These are phyloP conservation scores for Aspergillus sp. DNA, from an alignment of 2,329 filamentous ascomycete species.

Conservation along the genomic window DNA sequence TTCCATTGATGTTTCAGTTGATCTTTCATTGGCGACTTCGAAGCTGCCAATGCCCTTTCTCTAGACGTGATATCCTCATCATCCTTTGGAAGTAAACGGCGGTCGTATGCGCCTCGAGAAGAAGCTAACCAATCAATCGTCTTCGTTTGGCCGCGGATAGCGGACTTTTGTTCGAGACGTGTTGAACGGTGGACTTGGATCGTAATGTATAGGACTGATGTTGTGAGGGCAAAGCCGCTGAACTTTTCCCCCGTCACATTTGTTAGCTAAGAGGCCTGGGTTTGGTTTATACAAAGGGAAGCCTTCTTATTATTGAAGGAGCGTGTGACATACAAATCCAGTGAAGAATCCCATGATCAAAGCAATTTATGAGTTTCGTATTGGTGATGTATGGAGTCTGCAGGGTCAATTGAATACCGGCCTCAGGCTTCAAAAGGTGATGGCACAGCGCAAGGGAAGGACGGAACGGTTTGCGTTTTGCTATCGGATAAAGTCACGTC, in stretches of 20 bases:
- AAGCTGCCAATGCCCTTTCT: neutral
- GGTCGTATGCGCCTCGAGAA: constrained; percentile 36
- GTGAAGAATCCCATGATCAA: constrained; percentile 22
- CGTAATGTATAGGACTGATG: constrained; percentile 70
- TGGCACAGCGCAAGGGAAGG: neutral
- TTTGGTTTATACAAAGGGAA: neutral
- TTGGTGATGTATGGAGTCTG: neutral
- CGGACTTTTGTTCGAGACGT: constrained; percentile 51
- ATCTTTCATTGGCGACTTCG: constrained; percentile 57
- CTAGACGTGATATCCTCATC: neutral
- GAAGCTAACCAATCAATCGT: constrained; percentile 42
- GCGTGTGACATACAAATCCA: constrained; percentile 64
- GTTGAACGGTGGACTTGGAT: constrained; percentile 69
- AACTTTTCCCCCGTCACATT: constrained; percentile 43
- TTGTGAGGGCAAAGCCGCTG: constrained; percentile 73
- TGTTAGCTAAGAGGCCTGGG: constrained; percentile 5
- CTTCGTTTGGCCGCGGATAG: constrained; percentile 47
- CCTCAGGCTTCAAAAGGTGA: neutral
- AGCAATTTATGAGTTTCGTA: neutral
- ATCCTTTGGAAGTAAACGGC: constrained; percentile 24
- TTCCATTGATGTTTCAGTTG: constrained; percentile 78
- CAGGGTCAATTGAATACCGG: neutral
- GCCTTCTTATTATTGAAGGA: neutral
- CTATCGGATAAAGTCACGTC: neutral
- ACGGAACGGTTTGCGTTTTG: neutral